phyloP scores from a whole-genome alignment of 2,329 filamentous ascomycete genomes.

The Monosporascus cannonballus region DNA sequence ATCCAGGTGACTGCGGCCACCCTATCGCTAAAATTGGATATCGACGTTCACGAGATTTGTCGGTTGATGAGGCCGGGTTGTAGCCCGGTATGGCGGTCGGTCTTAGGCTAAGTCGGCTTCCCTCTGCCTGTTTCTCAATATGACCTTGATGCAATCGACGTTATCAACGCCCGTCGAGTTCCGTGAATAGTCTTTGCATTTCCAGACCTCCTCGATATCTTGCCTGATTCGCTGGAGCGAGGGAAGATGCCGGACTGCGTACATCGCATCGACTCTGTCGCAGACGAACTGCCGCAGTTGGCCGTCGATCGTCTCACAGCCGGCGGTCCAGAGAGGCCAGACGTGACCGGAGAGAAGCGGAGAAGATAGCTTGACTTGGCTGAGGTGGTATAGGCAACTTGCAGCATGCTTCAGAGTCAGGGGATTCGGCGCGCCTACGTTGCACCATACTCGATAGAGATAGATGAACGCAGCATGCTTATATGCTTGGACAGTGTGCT shows the following conservation, averaged over 20 bases:
- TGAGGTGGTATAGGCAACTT: slow-evolving; percentile 20
- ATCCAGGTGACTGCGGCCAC: too few species aligned
- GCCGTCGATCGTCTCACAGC: slow-evolving; percentile 23
- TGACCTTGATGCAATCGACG: slow-evolving; percentile 23
- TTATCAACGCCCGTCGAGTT: slow-evolving; percentile 21
- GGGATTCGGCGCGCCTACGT: slow-evolving; percentile 16
- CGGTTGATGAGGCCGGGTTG: too few species aligned
- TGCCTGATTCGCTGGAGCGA: slow-evolving; percentile 20
- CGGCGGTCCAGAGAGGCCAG: slow-evolving; percentile 27
- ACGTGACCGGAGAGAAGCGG: slow-evolving; percentile 23
- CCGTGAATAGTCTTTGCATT: slow-evolving; percentile 22
- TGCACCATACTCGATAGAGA: slow-evolving; percentile 23
- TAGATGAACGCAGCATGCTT: slow-evolving; percentile 26
- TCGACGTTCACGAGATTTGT: too few species aligned
- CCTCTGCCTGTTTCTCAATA: slow-evolving; percentile 16
- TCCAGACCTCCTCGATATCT: slow-evolving; percentile 26
- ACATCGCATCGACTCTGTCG: slow-evolving; percentile 21
- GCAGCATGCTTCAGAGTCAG: slow-evolving; percentile 15
- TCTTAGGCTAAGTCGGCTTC: slow-evolving; percentile 12
- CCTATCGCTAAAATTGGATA: too few species aligned
- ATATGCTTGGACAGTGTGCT: slow-evolving; percentile 23
- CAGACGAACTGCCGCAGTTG: slow-evolving; percentile 17
- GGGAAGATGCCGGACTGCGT: slow-evolving; percentile 21
- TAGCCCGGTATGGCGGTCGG: neutral
- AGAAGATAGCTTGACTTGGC: slow-evolving; percentile 18